Evolutionary conservation across 805 yeast species (phyloP), one percentile per base, ranked within the genome.

Genomic region (Lachancea quebecensis): DNA sequence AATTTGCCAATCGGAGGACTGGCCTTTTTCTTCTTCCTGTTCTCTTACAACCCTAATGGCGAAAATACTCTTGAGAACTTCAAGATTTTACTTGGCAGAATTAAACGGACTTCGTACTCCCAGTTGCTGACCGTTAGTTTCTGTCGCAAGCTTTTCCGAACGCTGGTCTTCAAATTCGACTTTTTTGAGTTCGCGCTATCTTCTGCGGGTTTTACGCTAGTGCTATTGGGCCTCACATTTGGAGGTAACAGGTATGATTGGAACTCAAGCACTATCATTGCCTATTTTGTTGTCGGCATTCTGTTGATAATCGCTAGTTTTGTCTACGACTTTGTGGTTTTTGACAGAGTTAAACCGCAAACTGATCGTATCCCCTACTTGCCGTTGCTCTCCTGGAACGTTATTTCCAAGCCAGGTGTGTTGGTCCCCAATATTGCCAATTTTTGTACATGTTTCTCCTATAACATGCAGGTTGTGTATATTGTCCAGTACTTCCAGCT

Each of bases 1-100:
- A 83, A 82, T 60, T 60, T 84, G 34, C 86, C 87, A 2, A 61
- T 81, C 30, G 84, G 85, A 14, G 87, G 82, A 1, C 25, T 51
- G 12, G 62, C 62, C 3, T 38, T 52, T 16, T 25, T 50, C 2
- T 18, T 56, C n/a, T 57, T 59, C 34, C 36, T 49, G 2, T 3
- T 49, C 7, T 46, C 47, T 25, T 55, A 56, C 47, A 53, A 53
- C 35, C 57, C 56, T 9, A 25, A 29, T 10, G 36, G 43, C n/a
- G 31, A 18, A 14, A 28, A n/a, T 10, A 17, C 25, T 35, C 14
- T 28, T 7, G 35, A 15, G 15, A 17, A 15, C 25, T 17, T 39
- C 35, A 28, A 15, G 25, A 15, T 12, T 12, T 16, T 28, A 14
- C 27, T 39, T 7, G 18, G 16, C 36, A 17, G 17, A 37, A 30